A percentile compares a stretch with the other conserved stretches of the same genome.
Conservation (phyloP, 306 rosid genomes). For the Inga oerstediana region DNA sequence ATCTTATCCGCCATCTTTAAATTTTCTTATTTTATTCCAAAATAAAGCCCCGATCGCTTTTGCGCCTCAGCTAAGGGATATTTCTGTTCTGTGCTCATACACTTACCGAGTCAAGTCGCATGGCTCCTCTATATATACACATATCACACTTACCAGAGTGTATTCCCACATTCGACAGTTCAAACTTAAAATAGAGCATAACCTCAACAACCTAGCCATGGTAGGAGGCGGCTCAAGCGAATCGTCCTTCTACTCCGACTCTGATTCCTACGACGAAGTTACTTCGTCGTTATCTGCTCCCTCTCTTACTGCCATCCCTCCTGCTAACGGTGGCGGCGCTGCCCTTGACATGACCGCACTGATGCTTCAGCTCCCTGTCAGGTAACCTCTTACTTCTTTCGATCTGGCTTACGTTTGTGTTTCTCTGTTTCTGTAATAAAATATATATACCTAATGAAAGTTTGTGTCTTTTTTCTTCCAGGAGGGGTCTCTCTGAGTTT, state of each 20-base stretch:
- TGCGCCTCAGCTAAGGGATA: no score
- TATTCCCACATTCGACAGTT: neutral
- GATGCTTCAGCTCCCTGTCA: conserved; percentile 48
- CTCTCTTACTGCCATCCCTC: neutral
- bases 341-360: conserved; percentile 45
- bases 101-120: no score
- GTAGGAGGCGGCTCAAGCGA: neutral
- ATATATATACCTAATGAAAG: neutral
- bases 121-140: no score
- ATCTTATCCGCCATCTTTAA: conserved; percentile 41
- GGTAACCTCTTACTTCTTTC: conserved; percentile 27
- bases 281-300: conserved; percentile 31
- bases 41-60: neutral
- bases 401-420: neutral
- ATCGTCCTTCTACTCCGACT: neutral
- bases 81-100: neutral
- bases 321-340: conserved; percentile 26
- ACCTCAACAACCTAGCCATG: neutral
- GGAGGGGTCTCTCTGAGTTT: conserved; percentile 57
- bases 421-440: neutral
- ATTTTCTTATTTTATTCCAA: conserved; percentile 26
- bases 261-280: conserved; percentile 43
- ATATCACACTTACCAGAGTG: neutral
- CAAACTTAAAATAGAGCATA: conserved; percentile 3
- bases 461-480: neutral